Base-by-base conservation (phyloP, 305 asterid genomes). In the Fraxinus dipetala region DNA sequence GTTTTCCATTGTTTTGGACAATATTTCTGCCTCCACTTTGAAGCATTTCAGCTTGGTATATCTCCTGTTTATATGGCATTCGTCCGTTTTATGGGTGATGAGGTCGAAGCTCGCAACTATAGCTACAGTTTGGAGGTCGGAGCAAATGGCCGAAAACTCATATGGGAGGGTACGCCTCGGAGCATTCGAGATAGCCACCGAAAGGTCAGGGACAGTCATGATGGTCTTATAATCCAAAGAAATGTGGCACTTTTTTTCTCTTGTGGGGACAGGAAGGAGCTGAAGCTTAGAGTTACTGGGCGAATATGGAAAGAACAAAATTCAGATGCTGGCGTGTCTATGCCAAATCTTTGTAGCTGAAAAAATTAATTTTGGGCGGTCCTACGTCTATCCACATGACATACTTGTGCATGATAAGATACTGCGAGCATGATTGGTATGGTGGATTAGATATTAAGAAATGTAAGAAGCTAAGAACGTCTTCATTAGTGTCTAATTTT, bases 61-160 rank as follows among this genome's bases (percentile, higher is more conserved):
- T 89, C 91, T 67, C 92, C 92, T 51, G 92, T 89, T 4, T 89
- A 89, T 79, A 89, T 89, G 90, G 90, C 92, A 10, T 89, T 89
- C 38, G 84, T 89, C 51, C 89, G 92, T 18, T 89, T 89, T 54
- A 89, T 89, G 92, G 92, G 92, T 1, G 89, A 89, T 48, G 92
- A 89, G 56, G 81, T 82, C 18, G 92, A 89, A 65, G 90, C 92
- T 8, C 87, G 92, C 72, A 89, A 80, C 73, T 89, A 89, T 86
- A 89, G 88, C 79, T 89, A 89, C 79, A 87, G 92, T 84, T 80
- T 89, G 26, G 92, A 89, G 79, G 92, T 89, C 6, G 92, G 91
- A 38, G 92, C 82, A 32, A 87, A 81, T 35, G 91, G 90, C 56
- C 83, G 90, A 45, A 87, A 89, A 84, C 90, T 86, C 75, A 86